Evolutionary conservation across 1,139 yeast genomes (phyloP).

Genomic region (Meyerozyma guilliermondii): DNA sequence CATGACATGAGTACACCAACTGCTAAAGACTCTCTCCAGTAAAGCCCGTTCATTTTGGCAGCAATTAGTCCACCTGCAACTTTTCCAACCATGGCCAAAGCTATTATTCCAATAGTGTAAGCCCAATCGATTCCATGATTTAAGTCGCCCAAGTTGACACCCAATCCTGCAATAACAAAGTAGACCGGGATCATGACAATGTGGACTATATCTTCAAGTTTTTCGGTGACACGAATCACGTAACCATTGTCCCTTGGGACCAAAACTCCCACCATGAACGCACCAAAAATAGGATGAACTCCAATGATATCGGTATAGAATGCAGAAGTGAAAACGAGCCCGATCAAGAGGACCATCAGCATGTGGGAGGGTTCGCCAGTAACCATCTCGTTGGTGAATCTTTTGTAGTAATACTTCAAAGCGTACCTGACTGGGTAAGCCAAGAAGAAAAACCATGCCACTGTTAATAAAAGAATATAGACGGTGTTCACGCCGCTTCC

Average conservation of each 20-base stretch:
- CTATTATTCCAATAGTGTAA: constrained; percentile 60
- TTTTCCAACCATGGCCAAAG: constrained; percentile 63
- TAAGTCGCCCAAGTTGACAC: constrained; percentile 59
- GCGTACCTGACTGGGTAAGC: constrained; percentile 50
- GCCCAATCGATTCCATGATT: constrained; percentile 72
- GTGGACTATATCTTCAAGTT: constrained; percentile 72
- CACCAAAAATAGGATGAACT: constrained; percentile 79
- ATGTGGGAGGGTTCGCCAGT: constrained; percentile 61
- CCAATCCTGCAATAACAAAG: constrained; percentile 74
- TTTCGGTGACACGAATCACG: constrained; percentile 62
- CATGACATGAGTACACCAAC: constrained; percentile 86
- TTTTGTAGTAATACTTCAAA: constrained; percentile 38
- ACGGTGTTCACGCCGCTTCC: constrained; percentile 63
- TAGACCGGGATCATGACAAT: constrained; percentile 68
- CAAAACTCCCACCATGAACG: constrained; percentile 69
- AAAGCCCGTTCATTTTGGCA: constrained; percentile 55
- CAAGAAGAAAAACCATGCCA: constrained; percentile 63
- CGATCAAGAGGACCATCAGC: constrained; percentile 52
- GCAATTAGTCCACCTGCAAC: constrained; percentile 61
- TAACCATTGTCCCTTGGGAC: constrained; percentile 77
- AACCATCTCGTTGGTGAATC: constrained; percentile 44
- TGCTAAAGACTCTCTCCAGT: constrained; percentile 67
- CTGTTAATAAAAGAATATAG: constrained; percentile 58
- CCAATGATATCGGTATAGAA: constrained; percentile 79
- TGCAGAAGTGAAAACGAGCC: constrained; percentile 58